phyloP scores from a whole-genome alignment of 768 basidiomycete species.

The Lactarius deliciosus region DNA sequence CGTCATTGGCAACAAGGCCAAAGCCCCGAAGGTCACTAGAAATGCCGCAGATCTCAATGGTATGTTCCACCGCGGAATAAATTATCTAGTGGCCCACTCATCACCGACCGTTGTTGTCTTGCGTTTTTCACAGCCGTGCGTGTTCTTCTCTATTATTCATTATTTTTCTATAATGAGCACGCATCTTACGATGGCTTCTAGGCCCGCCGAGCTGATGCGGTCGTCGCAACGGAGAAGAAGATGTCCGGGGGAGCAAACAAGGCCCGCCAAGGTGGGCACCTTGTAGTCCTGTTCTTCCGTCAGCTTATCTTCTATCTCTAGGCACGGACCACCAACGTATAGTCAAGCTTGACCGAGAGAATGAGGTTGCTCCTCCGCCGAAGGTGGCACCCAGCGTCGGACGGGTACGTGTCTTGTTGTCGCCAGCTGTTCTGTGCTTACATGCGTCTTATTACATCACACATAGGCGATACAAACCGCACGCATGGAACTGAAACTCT shows the following conservation, averaged over 20 bases:
- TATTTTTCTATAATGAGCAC: not conserved
- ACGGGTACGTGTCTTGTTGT: slow-evolving; percentile 48
- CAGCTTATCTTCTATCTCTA: slow-evolving; percentile 34
- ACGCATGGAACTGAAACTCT: slow-evolving; percentile 72
- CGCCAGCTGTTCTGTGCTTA: not conserved
- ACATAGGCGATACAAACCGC: slow-evolving; percentile 76
- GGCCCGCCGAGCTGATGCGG: slow-evolving; percentile 75
- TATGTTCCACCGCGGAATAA: slow-evolving; percentile 30
- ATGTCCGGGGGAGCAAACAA: slow-evolving; percentile 68
- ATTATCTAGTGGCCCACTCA: slow-evolving; percentile 16
- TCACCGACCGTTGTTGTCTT: slow-evolving; percentile 1
- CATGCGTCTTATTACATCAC: not conserved
- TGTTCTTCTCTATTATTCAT: not conserved
- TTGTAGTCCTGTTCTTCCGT: not conserved
- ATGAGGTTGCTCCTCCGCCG: slow-evolving; percentile 90
- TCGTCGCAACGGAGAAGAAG: slow-evolving; percentile 85
- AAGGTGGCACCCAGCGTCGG: slow-evolving; percentile 75
- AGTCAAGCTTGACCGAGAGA: slow-evolving; percentile 91
- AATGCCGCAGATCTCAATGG: slow-evolving; percentile 58
- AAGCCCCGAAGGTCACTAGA: slow-evolving; percentile 62
- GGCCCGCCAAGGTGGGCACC: slow-evolving; percentile 58
- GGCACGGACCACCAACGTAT: slow-evolving; percentile 93
- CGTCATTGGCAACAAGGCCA: slow-evolving; percentile 71
- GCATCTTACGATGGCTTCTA: slow-evolving; percentile 35
- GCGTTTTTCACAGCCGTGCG: slow-evolving; percentile 27